Percentiles rank a stretch among this genome's conserved stretches.
Evolutionary conservation across 2,329 filamentous ascomycete species (phyloP).

Genomic region (Dactylella cylindrospora): DNA sequence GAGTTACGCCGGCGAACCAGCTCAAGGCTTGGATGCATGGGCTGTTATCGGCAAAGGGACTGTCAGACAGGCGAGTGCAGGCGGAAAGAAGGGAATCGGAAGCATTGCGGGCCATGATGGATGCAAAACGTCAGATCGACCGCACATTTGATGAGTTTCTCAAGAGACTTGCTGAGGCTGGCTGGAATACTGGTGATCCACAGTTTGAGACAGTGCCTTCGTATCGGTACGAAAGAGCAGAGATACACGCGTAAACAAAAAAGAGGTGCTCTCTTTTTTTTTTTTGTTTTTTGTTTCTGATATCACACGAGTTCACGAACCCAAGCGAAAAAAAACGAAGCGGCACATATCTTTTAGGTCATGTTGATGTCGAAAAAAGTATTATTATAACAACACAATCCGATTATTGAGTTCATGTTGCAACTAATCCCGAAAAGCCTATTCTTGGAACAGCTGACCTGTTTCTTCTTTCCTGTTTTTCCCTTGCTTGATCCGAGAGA

Average conservation of each 20-base stretch:
- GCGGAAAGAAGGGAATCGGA: slow-evolving; percentile 54
- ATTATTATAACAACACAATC: slow-evolving; percentile 36
- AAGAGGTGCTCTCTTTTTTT: too few relatives aligned
- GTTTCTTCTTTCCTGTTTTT: too few relatives aligned
- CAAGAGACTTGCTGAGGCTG: slow-evolving; percentile 54
- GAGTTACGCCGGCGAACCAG: slow-evolving; percentile 57
- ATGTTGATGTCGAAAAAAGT: too few relatives aligned
- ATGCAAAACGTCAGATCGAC: slow-evolving; percentile 52
- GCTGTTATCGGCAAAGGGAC: slow-evolving; percentile 55
- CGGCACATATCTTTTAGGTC: too few relatives aligned
- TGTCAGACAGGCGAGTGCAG: slow-evolving; percentile 46
- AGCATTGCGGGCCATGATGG: slow-evolving; percentile 53
- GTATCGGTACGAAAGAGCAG: slow-evolving; percentile 53
- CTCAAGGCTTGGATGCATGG: slow-evolving; percentile 66
- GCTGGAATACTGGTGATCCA: slow-evolving; percentile 67
- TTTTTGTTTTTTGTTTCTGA: too few relatives aligned
- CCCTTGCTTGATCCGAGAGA: too few relatives aligned
- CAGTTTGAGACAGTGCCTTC: slow-evolving; percentile 68
- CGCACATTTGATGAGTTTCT: slow-evolving; percentile 56
- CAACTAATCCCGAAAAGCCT: slow-evolving; percentile 15
- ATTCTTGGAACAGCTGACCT: slow-evolving; percentile 24
- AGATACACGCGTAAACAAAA: slow-evolving; percentile 47
- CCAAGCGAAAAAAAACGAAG: too few relatives aligned
- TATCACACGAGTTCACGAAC: too few relatives aligned
- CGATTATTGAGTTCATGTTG: background rate